Evolutionary conservation across 192 early-diverging fungal genomes (phyloP).

Genomic region (Rhizophlyctis rosea): DNA sequence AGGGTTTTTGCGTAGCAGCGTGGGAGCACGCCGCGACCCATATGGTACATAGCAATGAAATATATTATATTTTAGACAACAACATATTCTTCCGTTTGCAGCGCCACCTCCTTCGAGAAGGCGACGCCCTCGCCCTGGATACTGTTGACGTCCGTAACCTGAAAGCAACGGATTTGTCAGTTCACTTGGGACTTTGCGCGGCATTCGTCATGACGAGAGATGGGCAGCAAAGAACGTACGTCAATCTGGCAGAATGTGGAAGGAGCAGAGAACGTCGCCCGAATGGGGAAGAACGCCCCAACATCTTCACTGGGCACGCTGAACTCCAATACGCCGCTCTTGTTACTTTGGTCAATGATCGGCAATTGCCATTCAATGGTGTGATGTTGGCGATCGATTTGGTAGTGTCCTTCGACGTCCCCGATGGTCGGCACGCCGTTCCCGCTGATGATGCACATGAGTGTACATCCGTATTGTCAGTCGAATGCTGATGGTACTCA

Average conservation of each 20-base stretch:
- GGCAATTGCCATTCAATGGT: constrained; percentile 85
- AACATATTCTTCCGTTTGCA: constrained; percentile 76
- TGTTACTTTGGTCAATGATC: constrained; percentile 72
- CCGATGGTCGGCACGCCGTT: constrained; percentile 69
- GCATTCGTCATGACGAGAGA: neutral
- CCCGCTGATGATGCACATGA: constrained; percentile 40
- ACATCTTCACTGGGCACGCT: constrained; percentile 71
- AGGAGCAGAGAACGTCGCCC: constrained; percentile 70
- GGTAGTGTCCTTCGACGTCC: constrained; percentile 79
- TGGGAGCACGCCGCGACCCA: no score
- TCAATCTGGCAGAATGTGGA: constrained; percentile 75
- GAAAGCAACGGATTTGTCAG: constrained; percentile 6
- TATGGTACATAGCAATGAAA: no score
- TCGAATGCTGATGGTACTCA: constrained; percentile 35
- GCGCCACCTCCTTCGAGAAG: constrained; percentile 71
- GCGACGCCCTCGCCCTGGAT: constrained; percentile 56
- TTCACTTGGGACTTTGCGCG: no score
- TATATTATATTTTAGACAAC: constrained; percentile 75
- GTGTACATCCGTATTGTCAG: no score
- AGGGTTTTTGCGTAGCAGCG: no score
- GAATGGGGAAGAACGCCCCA: constrained; percentile 82
- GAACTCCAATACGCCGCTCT: constrained; percentile 83
- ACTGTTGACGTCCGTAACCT: constrained; percentile 54
- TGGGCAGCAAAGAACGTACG: constrained; percentile 18
- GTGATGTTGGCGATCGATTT: constrained; percentile 66